Evolutionary conservation across 345 rosid genomes (phyloP).

Genomic region (Durio zibethinus): DNA sequence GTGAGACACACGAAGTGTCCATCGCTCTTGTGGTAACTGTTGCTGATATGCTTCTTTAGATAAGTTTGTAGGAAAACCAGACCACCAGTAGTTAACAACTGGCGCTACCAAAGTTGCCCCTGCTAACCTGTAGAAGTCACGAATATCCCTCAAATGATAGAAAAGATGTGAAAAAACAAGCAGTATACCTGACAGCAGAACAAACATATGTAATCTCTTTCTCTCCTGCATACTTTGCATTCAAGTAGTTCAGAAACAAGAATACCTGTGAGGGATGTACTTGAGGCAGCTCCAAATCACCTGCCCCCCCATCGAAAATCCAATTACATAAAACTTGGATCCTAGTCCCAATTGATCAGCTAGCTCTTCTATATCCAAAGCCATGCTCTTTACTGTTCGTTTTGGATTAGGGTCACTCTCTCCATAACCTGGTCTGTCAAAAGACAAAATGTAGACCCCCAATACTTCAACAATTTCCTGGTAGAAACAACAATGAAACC

Average conservation of each 20-base stretch:
- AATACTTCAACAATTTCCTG: slow-evolving; percentile 49
- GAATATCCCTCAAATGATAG: background rate
- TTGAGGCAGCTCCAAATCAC: slow-evolving; percentile 51
- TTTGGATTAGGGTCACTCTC: slow-evolving; percentile 57
- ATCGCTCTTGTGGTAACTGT: slow-evolving; percentile 40
- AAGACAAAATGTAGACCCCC: slow-evolving; percentile 37
- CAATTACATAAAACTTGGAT: slow-evolving; percentile 46
- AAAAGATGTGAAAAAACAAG: background rate
- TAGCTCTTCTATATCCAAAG: slow-evolving; percentile 56
- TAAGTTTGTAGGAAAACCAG: slow-evolving; percentile 41
- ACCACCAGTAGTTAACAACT: slow-evolving; percentile 60
- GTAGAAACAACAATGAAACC: background rate
- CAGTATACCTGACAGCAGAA: background rate
- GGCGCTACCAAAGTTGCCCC: slow-evolving; percentile 46
- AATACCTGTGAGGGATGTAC: slow-evolving; percentile 53
- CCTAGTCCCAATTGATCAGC: slow-evolving; percentile 48
- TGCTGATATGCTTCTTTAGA: slow-evolving; percentile 28
- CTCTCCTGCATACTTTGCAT: background rate
- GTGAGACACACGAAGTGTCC: slow-evolving; percentile 44
- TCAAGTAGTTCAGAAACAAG: background rate
- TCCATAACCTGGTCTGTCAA: slow-evolving; percentile 62
- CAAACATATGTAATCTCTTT: background rate
- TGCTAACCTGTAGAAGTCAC: slow-evolving; percentile 39
- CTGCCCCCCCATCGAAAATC: slow-evolving; percentile 46
- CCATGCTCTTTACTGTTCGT: slow-evolving; percentile 42